These are phyloP conservation scores for Bassia scoparia DNA, from an alignment of 148 eudicot genomes.

Conservation along the genomic window DNA sequence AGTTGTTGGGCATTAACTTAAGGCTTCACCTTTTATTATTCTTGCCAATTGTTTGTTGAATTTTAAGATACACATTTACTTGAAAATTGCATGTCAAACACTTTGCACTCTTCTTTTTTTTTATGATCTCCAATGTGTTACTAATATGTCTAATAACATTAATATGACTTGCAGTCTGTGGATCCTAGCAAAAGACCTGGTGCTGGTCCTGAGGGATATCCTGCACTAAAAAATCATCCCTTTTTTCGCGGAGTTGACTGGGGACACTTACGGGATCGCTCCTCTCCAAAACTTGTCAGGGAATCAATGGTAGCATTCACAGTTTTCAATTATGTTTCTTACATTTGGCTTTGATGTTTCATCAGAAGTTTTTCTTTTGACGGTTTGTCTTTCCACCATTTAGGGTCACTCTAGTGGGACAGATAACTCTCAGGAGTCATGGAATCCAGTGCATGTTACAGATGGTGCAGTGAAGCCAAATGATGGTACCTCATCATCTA, in stretches of 20 bases:
- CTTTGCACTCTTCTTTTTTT: too few species aligned
- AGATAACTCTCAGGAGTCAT: conserved; percentile 55
- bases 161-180: conserved; percentile 49
- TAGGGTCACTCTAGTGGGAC: conserved; percentile 49
- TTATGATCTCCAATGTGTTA: too few species aligned
- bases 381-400: conserved; percentile 15
- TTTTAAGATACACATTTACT: too few species aligned
- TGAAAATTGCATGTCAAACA: conserved; percentile 4
- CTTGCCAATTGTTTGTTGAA: too few species aligned
- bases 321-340: background rate
- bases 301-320: conserved; percentile 48
- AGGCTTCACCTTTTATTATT: too few species aligned
- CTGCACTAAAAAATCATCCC: conserved; percentile 67
- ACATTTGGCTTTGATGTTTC: conserved; percentile 4
- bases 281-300: conserved; percentile 75
- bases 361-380: conserved; percentile 7
- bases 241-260: conserved; percentile 83
- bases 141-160: conserved; percentile 2
- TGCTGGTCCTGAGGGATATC: conserved; percentile 89
- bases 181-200: conserved; percentile 95
- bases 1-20: too few species aligned
- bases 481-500: conserved; percentile 59
- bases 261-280: conserved; percentile 53
- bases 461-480: conserved; percentile 49
- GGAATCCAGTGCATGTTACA: conserved; percentile 77